phyloP scores from a whole-genome alignment of 2,329 filamentous ascomycete genomes.

The Colletotrichum sp. region DNA sequence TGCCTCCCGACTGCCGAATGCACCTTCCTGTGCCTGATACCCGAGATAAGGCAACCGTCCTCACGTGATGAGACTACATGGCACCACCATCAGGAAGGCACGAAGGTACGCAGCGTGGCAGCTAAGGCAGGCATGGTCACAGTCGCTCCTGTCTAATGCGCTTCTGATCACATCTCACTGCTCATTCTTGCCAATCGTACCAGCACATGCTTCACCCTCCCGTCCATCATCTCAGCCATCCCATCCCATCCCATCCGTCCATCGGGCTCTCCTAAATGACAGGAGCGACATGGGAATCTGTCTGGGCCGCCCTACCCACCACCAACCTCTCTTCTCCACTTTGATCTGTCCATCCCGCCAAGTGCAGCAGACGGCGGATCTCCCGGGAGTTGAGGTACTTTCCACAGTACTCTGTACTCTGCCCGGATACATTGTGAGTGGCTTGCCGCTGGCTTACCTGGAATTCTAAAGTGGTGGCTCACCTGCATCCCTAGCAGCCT shows the following conservation, averaged over 20 bases:
- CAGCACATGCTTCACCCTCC: slow-evolving; percentile 5
- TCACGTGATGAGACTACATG: neutral
- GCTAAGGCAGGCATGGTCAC: neutral
- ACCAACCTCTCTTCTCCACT: neutral
- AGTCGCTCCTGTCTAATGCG: neutral
- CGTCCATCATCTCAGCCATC: neutral
- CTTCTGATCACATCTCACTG: neutral
- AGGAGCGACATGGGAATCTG: neutral
- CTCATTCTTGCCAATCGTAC: neutral
- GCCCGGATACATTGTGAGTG: neutral
- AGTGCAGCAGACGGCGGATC: neutral
- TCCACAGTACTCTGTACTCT: neutral
- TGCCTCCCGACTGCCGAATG: neutral
- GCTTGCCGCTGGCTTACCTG: neutral
- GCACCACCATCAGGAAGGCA: neutral
- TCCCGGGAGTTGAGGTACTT: slow-evolving; percentile 10
- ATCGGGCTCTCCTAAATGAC: slow-evolving; percentile 1
- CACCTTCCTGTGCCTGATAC: neutral
- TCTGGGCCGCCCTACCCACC: neutral
- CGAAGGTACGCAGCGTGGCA: neutral
- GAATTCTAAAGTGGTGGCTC: neutral
- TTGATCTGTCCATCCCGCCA: neutral
- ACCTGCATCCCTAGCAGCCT: neutral
- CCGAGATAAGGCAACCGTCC: neutral
- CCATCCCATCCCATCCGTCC: neutral